Base-by-base conservation (phyloP, 106 monocot genomes). In the Apostasia ramifera region DNA sequence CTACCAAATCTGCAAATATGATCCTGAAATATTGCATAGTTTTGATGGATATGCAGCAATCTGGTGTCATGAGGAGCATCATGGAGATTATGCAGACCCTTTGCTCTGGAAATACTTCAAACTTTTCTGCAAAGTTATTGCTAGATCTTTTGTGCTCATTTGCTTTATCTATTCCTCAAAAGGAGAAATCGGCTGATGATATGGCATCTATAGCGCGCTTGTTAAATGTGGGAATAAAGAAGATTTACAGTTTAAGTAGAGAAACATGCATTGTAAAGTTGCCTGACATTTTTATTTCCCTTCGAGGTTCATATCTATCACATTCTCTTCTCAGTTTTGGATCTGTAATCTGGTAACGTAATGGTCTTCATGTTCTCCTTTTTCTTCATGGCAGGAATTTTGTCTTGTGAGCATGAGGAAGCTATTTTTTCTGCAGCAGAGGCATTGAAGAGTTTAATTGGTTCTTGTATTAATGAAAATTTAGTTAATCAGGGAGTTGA, bases 381-480 rank as follows among this genome's bases (percentile, higher is more conserved):
- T 62, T 68, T 55, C 49, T 70, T 50, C 48, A 44, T 65, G 43
- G 61, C 73, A 92, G 92, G 85, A 52, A 92, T 92, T 46, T 80
- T 97, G 66, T 81, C 86, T 26, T 77, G 86, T 54, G 92, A 81
- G 61, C 87, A 92, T 67, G 92, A 86, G 68, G 97, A 97, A 77
- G 92, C 97, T 14, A 72, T 78, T 53, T 85, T 74, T 92, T 82
- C 92, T 71, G 82, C 97, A 13, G 67, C 77, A 8, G 92, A 85
- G 69, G 82, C 84, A 68, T 84, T 92, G 43, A 92, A 84, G 71
- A 79, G 78, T 66, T 70, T 97, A 63, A 85, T 92, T 59, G 39
- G 58, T 64, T 71, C 80, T 67, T 97, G 97, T 68, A 66, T 97
- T 66, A 86, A 92, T 69, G 76, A 92, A 57, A 66, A 26, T 66